These are phyloP conservation scores for Trichoderma sp. DNA, from an alignment of 2,329 filamentous ascomycete species.

Conservation along the genomic window DNA sequence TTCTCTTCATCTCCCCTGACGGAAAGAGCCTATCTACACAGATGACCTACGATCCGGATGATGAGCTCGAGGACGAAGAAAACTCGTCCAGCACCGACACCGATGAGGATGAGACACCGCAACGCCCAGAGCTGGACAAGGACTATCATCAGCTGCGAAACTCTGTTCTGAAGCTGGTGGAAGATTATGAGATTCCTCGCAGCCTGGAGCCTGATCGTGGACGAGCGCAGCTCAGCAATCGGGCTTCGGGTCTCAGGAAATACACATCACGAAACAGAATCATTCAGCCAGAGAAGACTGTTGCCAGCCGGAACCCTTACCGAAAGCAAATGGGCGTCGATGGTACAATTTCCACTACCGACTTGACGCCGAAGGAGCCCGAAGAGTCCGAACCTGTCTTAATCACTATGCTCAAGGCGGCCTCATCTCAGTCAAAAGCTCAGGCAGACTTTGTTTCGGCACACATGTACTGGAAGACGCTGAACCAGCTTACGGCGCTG, in stretches of 20 bases:
- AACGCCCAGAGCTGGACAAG: conserved; percentile 65
- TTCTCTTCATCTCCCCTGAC: conserved; percentile 73
- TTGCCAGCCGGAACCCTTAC: conserved; percentile 59
- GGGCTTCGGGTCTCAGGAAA: conserved; percentile 59
- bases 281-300: conserved; percentile 49
- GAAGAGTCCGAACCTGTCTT: conserved; percentile 54
- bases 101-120: conserved; percentile 59
- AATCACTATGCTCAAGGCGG: conserved; percentile 71
- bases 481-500: conserved; percentile 67
- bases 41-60: conserved; percentile 69
- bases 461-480: conserved; percentile 80
- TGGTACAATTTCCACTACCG: conserved; percentile 13
- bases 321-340: conserved; percentile 35
- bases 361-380: conserved; percentile 24
- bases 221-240: conserved; percentile 67
- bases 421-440: conserved; percentile 72
- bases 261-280: conserved; percentile 60
- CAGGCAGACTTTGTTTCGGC: conserved; percentile 80
- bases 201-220: conserved; percentile 58
- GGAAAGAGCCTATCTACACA: conserved; percentile 66
- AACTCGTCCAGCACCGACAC: conserved; percentile 60
- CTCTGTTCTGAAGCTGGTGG: conserved; percentile 74
- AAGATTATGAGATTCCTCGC: conserved; percentile 77
- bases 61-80: conserved; percentile 64
- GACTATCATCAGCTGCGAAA: conserved; percentile 80